Evolutionary conservation across 768 basidiomycete genomes (phyloP), one percentile per base, ranked within the genome.

Genomic region (Dacryopinax primogenitus): DNA sequence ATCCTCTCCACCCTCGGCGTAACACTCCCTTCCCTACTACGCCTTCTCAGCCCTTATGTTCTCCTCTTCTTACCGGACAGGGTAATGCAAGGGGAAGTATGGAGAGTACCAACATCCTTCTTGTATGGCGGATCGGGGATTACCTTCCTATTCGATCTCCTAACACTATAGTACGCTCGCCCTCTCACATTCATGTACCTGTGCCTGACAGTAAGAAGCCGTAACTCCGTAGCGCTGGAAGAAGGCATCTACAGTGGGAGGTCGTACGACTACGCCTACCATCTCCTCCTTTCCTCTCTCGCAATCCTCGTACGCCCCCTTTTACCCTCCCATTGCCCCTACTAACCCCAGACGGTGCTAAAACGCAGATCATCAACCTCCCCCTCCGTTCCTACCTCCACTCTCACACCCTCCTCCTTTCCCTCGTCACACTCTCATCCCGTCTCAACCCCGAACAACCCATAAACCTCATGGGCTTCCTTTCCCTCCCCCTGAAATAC

Each of bases 241-340:
- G 75, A 78, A 15, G 77, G 78, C 2, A 79, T 84, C 44, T 92
- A 83, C 70, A 68, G 72, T 0, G 73, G 77, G 2, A 81, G 82
- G 61, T 87, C 88, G 0, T 82, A 87, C 1, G 90, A 92, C 74
- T 81, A 87, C 47, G 87, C 87, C 18, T 91, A 85, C 82, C 88
- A 91, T 69, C 78, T 86, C 16, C 71, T 84, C 66, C 74, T 84
- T 62, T 81, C 84, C 9, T 75, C 79, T 41, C 74, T 74, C 32
- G 76, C 77, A 12, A 84, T 91, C 35, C 75, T 90, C 33, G 88
- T 90, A 73, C 66, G 86, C 77, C 2, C 34, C 30, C 11, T 6
- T n/a, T 12, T 28, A 23, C 64, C 64, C 12, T 69, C 44, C 26
- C 64, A 68, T 3, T 63, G 37, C 37, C 62, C 28, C 1, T 37